Evolutionary conservation across 352 stramenopile species (phyloP).

Genomic region (Ophiocytium majus): DNA sequence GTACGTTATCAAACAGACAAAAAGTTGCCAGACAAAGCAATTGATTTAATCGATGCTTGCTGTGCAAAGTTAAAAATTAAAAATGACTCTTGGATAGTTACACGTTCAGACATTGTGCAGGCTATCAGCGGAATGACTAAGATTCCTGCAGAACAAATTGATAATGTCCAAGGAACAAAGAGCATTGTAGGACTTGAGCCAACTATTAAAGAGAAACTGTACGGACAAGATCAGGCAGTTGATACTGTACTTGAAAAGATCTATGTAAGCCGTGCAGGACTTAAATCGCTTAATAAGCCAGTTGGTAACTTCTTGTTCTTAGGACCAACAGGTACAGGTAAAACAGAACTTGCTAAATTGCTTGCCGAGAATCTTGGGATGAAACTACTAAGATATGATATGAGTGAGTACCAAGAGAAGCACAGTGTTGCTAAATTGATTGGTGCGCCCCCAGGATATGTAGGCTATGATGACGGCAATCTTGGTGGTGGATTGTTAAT

Average conservation of each 20-base stretch:
- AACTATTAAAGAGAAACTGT: no score
- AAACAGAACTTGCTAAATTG: constrained; percentile 88
- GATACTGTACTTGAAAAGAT: no score
- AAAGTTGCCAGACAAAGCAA: constrained; percentile 11
- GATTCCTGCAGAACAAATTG: no score
- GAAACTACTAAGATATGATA: constrained; percentile 86
- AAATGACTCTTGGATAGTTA: no score
- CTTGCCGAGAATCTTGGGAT: constrained; percentile 92
- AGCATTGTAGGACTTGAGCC: no score
- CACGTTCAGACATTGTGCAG: no score
- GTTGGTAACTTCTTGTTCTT: constrained; percentile 63
- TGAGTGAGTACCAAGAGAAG: constrained; percentile 94
- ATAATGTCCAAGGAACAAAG: no score
- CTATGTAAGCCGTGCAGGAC: neutral
- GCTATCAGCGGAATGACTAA: no score
- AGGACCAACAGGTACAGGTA: constrained; percentile 76
- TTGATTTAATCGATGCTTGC: constrained; percentile 5
- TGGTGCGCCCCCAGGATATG: constrained; percentile 63
- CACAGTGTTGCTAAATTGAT: constrained; percentile 69
- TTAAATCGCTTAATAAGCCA: constrained; percentile 12
- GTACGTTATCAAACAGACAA: neutral
- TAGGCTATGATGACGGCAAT: constrained; percentile 20
- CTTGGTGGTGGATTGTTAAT: no score
- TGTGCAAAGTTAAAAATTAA: no score
- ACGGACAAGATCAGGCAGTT: no score